phyloP scores from a whole-genome alignment of 345 rosid genomes.

The Toxicodendron radicans region DNA sequence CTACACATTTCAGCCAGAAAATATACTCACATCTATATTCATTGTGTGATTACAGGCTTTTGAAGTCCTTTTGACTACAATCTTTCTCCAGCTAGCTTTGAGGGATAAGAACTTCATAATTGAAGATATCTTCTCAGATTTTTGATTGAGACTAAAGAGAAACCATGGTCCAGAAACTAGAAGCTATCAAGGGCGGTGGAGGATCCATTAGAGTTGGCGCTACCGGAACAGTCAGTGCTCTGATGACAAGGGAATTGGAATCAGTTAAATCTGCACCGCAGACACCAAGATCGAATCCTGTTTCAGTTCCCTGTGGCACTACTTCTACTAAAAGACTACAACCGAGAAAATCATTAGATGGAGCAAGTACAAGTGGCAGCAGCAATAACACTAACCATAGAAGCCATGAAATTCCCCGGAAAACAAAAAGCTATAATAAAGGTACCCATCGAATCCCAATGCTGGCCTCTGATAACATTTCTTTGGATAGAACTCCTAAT shows the following conservation, averaged over 20 bases:
- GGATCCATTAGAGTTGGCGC: conserved; percentile 87
- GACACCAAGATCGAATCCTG: conserved; percentile 44
- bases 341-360: conserved; percentile 61
- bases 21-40: conserved; percentile 8
- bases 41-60: conserved; percentile 8
- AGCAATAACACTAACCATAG: conserved; percentile 26
- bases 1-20: conserved; percentile 7
- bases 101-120: conserved; percentile 16
- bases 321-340: conserved; percentile 54
- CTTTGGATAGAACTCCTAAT: conserved; percentile 60
- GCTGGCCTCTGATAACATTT: conserved; percentile 54
- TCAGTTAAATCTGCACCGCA: conserved; percentile 48
- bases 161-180: conserved; percentile 79
- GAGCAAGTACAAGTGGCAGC: conserved; percentile 73
- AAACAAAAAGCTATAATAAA: conserved; percentile 47
- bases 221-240: conserved; percentile 74
- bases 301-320: conserved; percentile 51
- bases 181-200: conserved; percentile 77
- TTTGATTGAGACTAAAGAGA: conserved; percentile 14
- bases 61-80: neutral
- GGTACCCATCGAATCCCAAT: conserved; percentile 56
- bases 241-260: conserved; percentile 86
- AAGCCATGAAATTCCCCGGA: conserved; percentile 39
- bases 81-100: conserved; percentile 1
- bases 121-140: conserved; percentile 14